Conservation (phyloP, 805 yeast genomes). For the Candida stauntonica region DNA sequence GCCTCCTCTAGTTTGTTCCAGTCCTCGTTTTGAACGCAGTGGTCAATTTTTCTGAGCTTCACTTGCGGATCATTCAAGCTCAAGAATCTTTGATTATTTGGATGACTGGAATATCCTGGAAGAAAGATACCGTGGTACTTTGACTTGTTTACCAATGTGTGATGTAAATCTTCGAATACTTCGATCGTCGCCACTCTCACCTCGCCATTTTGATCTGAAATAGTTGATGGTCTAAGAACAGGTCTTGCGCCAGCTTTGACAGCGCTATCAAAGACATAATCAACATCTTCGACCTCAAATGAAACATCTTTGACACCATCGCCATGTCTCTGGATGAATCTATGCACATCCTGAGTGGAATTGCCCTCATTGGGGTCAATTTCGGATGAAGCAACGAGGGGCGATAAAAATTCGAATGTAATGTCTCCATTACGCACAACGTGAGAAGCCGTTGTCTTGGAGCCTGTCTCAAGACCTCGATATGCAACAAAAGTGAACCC, state of each 20-base stretch:
- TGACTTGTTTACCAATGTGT: constrained; percentile 53
- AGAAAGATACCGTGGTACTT: constrained; percentile 40
- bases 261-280: constrained; percentile 42
- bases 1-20: constrained; percentile 62
- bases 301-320: constrained; percentile 80
- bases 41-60: constrained; percentile 52
- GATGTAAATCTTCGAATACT: constrained; percentile 60
- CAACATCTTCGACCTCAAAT: constrained; percentile 53
- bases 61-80: constrained; percentile 39
- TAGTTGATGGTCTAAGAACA: constrained; percentile 26
- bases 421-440: constrained; percentile 58
- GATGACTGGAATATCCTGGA: no score
- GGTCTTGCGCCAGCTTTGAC: constrained; percentile 47
- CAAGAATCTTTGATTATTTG: no score
- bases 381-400: constrained; percentile 29
- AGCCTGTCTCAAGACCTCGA: constrained; percentile 66
- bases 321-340: constrained; percentile 55
- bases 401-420: constrained; percentile 41
- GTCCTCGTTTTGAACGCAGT: constrained; percentile 73
- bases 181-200: constrained; percentile 49
- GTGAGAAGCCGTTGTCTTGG: constrained; percentile 48
- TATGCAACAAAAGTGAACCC: constrained; percentile 66
- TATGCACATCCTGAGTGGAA: constrained; percentile 36
- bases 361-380: constrained; percentile 12
- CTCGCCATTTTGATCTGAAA: constrained; percentile 45